Percentiles rank a stretch among this genome's conserved stretches.
phyloP scores from a whole-genome alignment of 164 flowering plant species.

The Platanus orientalis region DNA sequence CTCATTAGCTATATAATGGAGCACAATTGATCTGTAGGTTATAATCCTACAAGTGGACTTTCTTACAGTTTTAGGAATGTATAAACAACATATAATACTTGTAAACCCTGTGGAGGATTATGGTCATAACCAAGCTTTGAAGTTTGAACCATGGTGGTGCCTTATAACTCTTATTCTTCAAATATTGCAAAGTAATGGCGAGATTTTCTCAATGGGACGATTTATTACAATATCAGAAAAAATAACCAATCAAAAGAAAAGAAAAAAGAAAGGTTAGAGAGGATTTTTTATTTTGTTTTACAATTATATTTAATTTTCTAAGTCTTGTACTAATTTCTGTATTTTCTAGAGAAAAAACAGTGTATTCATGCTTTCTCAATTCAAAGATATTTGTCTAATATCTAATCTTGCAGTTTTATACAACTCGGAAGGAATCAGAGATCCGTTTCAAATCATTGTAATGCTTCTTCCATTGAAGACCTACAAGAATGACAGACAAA shows the following conservation, averaged over 20 bases:
- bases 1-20: too few species aligned
- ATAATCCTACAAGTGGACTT: too few species aligned
- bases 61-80: too few species aligned
- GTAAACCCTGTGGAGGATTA: too few species aligned
- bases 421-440: conserved; percentile 78
- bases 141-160: too few species aligned
- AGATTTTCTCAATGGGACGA: background rate
- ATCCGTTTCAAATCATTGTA: conserved; percentile 70
- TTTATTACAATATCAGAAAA: background rate
- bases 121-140: too few species aligned
- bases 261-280: too few species aligned
- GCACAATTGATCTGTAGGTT: too few species aligned
- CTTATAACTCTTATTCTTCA: background rate
- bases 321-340: background rate
- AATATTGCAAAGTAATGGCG: background rate
- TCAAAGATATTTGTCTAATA: background rate
- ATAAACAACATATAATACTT: too few species aligned
- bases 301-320: background rate
- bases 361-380: background rate
- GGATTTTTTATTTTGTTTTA: background rate
- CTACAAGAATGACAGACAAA: conserved; percentile 30
- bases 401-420: conserved; percentile 17
- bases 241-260: too few species aligned
- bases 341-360: background rate
- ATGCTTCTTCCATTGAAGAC: conserved; percentile 95